Evolutionary conservation across 2,329 filamentous ascomycete species (phyloP).

Genomic region (Botrytis medusae): DNA sequence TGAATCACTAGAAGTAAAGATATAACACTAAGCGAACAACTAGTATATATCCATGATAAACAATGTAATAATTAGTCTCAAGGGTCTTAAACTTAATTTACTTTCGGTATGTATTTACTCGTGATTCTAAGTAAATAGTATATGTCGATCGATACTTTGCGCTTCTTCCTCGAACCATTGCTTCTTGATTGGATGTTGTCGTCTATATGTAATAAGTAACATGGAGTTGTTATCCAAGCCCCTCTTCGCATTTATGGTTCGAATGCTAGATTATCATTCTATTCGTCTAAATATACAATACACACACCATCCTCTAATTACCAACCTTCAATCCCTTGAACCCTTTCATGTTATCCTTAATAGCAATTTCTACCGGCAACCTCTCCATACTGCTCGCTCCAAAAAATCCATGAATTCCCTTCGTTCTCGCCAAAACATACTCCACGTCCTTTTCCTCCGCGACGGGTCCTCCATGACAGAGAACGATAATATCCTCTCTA

Average conservation of each 20-base stretch:
- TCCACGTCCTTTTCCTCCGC: slow-evolving; percentile 62
- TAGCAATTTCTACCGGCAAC: slow-evolving; percentile 65
- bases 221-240: neutral
- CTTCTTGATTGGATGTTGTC: neutral
- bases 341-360: slow-evolving; percentile 55
- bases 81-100: neutral
- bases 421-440: slow-evolving; percentile 59
- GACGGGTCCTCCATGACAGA: slow-evolving; percentile 72
- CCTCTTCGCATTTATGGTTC: neutral
- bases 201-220: neutral
- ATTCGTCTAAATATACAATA: neutral
- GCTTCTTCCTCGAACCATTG: neutral
- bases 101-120: neutral
- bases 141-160: neutral
- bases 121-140: neutral
- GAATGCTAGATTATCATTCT: neutral
- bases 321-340: slow-evolving; percentile 46
- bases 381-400: slow-evolving; percentile 70
- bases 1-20: neutral
- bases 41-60: neutral
- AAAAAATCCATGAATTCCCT: slow-evolving; percentile 69
- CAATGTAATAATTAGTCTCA: neutral
- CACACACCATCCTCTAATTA: neutral
- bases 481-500: slow-evolving; percentile 59
- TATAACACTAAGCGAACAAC: neutral